Evolutionary conservation across 176 grass and related monocot genomes (phyloP).

Genomic region (Tillandsia fasciculata): DNA sequence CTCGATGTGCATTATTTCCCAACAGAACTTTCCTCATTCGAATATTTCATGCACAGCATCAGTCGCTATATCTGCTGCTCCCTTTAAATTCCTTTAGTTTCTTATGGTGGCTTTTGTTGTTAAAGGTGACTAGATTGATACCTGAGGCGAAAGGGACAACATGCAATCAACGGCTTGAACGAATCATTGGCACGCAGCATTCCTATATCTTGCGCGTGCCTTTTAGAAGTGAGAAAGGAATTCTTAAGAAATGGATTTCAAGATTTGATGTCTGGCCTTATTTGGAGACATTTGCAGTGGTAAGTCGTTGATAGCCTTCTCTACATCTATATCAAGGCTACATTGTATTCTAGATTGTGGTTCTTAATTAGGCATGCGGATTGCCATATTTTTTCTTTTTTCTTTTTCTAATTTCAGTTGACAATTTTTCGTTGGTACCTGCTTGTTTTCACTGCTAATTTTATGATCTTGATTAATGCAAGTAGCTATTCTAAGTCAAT

Average conservation of each 20-base stretch:
- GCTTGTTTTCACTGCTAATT: too few species aligned
- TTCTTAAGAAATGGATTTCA: conserved; percentile 90
- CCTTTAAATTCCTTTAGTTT: conserved; percentile 8
- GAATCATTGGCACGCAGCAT: conserved; percentile 73
- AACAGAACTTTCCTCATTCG: neutral
- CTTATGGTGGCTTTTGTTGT: neutral
- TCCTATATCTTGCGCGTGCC: conserved; percentile 73
- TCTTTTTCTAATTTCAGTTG: too few species aligned
- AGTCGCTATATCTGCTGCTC: neutral
- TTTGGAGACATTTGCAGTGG: conserved; percentile 73
- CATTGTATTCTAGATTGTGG: neutral
- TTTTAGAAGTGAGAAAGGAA: conserved; percentile 67
- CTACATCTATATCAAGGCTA: neutral
- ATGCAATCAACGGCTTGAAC: conserved; percentile 84
- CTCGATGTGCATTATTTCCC: neutral
- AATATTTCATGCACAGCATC: neutral
- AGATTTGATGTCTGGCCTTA: conserved; percentile 98
- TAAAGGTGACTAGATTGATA: conserved; percentile 88
- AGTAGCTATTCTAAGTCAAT: too few species aligned
- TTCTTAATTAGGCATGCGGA: neutral
- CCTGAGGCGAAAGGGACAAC: conserved; percentile 88
- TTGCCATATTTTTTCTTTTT: too few species aligned
- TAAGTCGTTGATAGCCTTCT: neutral
- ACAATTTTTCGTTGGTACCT: too few species aligned
- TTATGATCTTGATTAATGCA: too few species aligned